A percentile compares a stretch with the other conserved stretches of the same genome.
These are phyloP conservation scores for Blumeriella jaapii DNA, from an alignment of 2,329 filamentous ascomycete species.

Conservation along the genomic window DNA sequence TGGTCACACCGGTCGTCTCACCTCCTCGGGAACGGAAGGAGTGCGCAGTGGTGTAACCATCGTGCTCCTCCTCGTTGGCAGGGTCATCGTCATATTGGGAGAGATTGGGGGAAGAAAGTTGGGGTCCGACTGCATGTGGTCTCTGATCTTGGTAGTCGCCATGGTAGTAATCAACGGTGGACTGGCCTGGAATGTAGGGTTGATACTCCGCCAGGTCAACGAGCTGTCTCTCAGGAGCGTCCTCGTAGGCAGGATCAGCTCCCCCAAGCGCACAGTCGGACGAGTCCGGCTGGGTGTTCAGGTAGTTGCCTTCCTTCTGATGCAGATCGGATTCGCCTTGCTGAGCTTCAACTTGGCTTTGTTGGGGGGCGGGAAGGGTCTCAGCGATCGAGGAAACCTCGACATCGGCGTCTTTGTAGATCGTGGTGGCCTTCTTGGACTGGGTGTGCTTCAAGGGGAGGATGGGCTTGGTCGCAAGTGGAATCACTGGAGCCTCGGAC, in stretches of 20 bases:
- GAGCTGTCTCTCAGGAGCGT: constrained; percentile 8
- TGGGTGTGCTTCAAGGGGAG: constrained; percentile 37
- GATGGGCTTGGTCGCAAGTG: too few relatives aligned
- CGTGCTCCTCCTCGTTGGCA: constrained; percentile 28
- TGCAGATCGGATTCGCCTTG: constrained; percentile 16
- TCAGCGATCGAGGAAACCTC: too few relatives aligned
- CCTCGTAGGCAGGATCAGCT: constrained; percentile 15
- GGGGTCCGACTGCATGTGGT: too few relatives aligned
- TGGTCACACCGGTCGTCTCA: constrained; percentile 50
- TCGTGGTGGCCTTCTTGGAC: constrained; percentile 39
- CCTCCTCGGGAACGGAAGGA: constrained; percentile 68
- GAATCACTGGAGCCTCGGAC: too few relatives aligned
- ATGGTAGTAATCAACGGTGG: too few relatives aligned
- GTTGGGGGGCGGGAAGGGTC: constrained; percentile 15
- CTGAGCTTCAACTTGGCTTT: constrained; percentile 22
- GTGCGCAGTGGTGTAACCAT: constrained; percentile 62
- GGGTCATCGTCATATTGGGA: neutral
- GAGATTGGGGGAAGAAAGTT: too few relatives aligned
- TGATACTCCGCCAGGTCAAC: constrained; percentile 10
- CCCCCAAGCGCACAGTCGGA: constrained; percentile 5
- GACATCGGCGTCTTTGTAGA: constrained; percentile 41
- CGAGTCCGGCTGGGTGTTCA: constrained; percentile 6
- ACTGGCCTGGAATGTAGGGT: too few relatives aligned
- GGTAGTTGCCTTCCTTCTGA: constrained; percentile 19
- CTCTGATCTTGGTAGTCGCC: too few relatives aligned